Evolutionary conservation across 176 grass and related monocot species (phyloP), one percentile per base, ranked within the genome.

Genomic region (Chloris gayana): DNA sequence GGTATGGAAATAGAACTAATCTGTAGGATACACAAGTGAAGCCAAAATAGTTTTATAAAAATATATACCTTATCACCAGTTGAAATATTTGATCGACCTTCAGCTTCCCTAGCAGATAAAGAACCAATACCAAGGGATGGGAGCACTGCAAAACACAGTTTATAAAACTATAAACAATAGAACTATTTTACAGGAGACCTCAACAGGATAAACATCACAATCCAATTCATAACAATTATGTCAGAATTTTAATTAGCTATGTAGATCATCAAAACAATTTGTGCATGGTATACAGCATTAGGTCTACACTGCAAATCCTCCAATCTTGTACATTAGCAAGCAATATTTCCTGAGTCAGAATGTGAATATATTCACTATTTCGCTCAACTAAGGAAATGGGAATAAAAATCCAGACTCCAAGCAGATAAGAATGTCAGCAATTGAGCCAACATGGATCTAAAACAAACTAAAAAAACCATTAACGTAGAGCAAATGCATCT

Each of bases 31-130:
- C 29, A 30, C 6, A 65, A 33, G 33, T 18, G 14, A 66, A 70
- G 25, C 24, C 19, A 80, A 80, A 35, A 71, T 30, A 75, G 27
- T 14, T 65, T 50, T 31, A 85, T 49, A 71, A 61, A 85, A 33
- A 56, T 7, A 45, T 10, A 72, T 63, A 97, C 94, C 90, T 97
- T 97, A 61, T 97, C 91, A 62, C 83, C 69, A 83, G 91, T 72
- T 75, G 88, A 89, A 83, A 91, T 24, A 68, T 97, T 97, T 69
- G 84, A 78, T 88, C 91, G 87, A 64, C 88, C 94, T 84, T 97
- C 94, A 47, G 94, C 85, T 85, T 97, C 94, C 78, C 94, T 97
- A 53, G 91, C 73, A 93, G 91, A 93, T 54, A 97, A 79, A 80
- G 94, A 89, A 64, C 94, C 91, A 80, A 97, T 56, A 49, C 94